Conservation (phyloP, 78 protist species). For the Planoprotostelium fungivorum region DNA sequence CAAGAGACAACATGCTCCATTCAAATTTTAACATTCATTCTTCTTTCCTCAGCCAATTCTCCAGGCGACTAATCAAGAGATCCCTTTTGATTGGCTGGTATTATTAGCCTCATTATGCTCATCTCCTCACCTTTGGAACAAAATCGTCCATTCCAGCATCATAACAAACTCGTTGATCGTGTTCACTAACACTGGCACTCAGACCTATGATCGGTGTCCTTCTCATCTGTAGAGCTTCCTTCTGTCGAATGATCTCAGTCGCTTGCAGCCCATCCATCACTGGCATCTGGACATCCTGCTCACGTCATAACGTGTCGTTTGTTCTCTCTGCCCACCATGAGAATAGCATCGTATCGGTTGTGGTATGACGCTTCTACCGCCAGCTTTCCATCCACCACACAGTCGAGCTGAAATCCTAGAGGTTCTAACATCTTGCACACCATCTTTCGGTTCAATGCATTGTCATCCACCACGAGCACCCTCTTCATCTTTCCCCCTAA, state of each 20-base stretch:
- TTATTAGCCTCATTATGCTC: background rate
- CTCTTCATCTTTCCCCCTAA: background rate
- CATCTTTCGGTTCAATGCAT: background rate
- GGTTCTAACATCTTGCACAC: background rate
- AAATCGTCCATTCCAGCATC: background rate
- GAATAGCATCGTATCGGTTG: background rate
- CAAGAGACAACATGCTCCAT: no score
- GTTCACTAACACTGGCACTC: background rate
- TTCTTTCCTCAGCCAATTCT: background rate
- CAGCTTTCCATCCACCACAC: background rate
- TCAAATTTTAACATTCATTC: no score
- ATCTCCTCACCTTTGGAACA: background rate
- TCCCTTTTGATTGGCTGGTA: background rate
- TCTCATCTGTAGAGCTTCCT: background rate
- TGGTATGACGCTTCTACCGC: background rate
- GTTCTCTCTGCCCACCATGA: background rate
- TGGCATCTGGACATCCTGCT: background rate
- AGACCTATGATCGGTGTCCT: background rate
- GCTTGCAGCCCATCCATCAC: background rate
- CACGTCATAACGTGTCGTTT: background rate
- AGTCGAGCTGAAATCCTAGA: background rate
- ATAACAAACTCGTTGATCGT: background rate
- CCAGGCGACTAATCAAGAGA: background rate
- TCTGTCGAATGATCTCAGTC: background rate
- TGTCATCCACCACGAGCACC: background rate